Conservation (phyloP, 257 asterid genomes). For the Petunia axillaris region DNA sequence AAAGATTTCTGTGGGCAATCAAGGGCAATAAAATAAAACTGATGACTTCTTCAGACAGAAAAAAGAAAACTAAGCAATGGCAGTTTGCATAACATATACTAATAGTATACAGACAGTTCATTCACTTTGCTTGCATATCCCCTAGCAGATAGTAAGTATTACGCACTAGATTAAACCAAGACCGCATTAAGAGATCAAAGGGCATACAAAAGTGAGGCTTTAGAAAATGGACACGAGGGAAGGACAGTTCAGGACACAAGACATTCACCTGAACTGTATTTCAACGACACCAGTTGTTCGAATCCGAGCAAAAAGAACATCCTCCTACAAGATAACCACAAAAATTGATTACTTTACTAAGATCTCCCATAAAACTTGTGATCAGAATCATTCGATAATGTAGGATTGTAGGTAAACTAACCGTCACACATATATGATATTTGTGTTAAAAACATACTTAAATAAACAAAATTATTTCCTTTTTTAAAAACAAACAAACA, state of each 20-base stretch:
- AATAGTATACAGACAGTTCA: background rate
- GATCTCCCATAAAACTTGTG: background rate
- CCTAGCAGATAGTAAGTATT: background rate
- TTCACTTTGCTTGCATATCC: background rate
- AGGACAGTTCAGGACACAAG: background rate
- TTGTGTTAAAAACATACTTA: background rate
- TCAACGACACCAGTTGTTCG: conserved; percentile 99
- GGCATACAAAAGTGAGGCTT: conserved; percentile 7
- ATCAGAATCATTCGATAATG: too few species aligned
- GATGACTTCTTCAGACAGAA: background rate
- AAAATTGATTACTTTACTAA: conserved; percentile 26
- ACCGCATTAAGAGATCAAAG: conserved; percentile 14
- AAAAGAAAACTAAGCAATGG: too few species aligned
- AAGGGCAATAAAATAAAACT: background rate
- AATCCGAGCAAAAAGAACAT: conserved; percentile 96
- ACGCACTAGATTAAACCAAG: conserved; percentile 13
- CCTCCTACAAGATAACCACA: conserved; percentile 68
- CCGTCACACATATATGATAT: background rate
- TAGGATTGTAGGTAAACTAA: background rate
- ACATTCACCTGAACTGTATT: conserved; percentile 93
- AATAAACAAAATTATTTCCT: background rate
- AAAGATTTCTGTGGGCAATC: background rate
- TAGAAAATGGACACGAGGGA: background rate
- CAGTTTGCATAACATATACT: too few species aligned
- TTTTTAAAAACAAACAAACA: too few species aligned